phyloP scores from a whole-genome alignment of 805 yeast genomes.

The Cyberlindnera maritima region DNA sequence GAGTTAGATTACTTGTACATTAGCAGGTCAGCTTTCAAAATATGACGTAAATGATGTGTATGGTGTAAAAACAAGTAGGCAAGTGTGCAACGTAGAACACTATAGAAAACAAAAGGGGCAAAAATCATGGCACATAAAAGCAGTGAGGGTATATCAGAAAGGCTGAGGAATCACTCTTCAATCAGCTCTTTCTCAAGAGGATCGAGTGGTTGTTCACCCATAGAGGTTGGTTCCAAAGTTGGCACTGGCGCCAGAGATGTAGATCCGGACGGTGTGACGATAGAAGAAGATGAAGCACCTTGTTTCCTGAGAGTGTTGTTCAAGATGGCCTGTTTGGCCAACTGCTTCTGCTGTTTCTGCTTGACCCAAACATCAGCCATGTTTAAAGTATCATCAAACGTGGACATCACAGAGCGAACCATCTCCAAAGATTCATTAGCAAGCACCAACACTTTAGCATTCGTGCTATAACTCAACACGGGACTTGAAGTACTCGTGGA shows the following conservation, averaged over 20 bases:
- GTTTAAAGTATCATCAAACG: slow-evolving; percentile 80
- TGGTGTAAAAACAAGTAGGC: too few relatives aligned
- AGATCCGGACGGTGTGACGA: background rate
- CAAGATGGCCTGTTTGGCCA: slow-evolving; percentile 30
- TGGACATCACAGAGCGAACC: slow-evolving; percentile 77
- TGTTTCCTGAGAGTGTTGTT: slow-evolving; percentile 21
- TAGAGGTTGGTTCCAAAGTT: background rate
- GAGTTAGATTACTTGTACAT: slow-evolving; percentile 31
- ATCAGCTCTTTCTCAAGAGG: background rate
- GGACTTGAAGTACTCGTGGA: slow-evolving; percentile 36
- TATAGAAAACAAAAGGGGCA: too few relatives aligned
- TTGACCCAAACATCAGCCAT: slow-evolving; percentile 84
- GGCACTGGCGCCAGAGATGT: background rate
- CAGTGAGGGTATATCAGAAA: too few relatives aligned
- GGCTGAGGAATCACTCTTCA: background rate
- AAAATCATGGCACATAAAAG: background rate
- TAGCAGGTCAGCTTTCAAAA: background rate
- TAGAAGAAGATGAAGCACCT: background rate
- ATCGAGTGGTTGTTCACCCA: background rate
- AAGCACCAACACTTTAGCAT: slow-evolving; percentile 71
- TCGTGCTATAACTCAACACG: slow-evolving; percentile 34
- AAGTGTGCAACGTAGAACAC: too few relatives aligned
- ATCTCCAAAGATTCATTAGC: slow-evolving; percentile 87
- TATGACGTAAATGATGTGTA: slow-evolving; percentile 1
- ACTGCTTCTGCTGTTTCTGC: slow-evolving; percentile 39